phyloP scores from a whole-genome alignment of 2,329 filamentous ascomycete genomes.

The Clarireedia monteithiana region DNA sequence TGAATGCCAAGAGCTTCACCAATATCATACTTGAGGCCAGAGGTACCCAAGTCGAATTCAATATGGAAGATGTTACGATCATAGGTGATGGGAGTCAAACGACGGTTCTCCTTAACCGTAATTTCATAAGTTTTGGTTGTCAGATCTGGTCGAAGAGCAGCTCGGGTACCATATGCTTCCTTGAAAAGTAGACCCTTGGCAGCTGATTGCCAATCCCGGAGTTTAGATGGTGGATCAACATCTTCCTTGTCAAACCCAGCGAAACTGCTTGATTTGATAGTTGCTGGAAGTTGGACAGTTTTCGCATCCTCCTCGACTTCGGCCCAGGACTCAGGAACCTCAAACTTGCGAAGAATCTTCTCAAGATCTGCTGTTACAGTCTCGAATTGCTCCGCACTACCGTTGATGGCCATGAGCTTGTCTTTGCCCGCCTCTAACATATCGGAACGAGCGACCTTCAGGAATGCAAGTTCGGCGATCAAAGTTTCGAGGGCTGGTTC shows the following conservation, averaged over 20 bases:
- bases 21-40: conserved; percentile 91
- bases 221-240: conserved; percentile 53
- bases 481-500: conserved; percentile 54
- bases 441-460: conserved; percentile 66
- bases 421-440: conserved; percentile 53
- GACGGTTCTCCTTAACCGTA: conserved; percentile 89
- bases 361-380: conserved; percentile 62
- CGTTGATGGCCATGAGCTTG: conserved; percentile 55
- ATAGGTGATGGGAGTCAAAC: conserved; percentile 79
- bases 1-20: conserved; percentile 96
- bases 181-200: conserved; percentile 90
- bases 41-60: conserved; percentile 89
- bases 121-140: conserved; percentile 80
- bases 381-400: conserved; percentile 40
- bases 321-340: conserved; percentile 74
- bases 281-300: conserved; percentile 46
- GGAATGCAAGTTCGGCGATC: conserved; percentile 73
- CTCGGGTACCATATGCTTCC: conserved; percentile 76
- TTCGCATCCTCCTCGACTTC: conserved; percentile 55
- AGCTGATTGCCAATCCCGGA: conserved; percentile 73
- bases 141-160: conserved; percentile 74
- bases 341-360: conserved; percentile 62
- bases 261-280: conserved; percentile 76
- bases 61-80: conserved; percentile 99
- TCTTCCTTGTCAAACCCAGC: conserved; percentile 70